These are phyloP conservation scores for Boletus sensibilis DNA, from an alignment of 768 basidiomycete genomes.

Conservation along the genomic window DNA sequence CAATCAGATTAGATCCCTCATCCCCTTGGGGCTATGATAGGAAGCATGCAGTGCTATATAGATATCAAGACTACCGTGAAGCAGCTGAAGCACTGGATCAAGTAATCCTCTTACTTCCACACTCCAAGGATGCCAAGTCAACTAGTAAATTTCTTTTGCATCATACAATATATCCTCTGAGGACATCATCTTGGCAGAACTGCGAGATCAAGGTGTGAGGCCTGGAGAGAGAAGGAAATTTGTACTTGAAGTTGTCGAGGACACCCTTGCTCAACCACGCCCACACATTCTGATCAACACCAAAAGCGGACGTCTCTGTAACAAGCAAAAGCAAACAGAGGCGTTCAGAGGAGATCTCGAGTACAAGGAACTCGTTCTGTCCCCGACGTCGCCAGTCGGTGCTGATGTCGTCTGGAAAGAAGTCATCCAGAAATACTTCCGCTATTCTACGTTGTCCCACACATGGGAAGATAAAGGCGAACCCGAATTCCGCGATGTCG, in stretches of 20 bases:
- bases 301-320: slow-evolving; percentile 12
- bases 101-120: neutral
- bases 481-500: slow-evolving; percentile 3
- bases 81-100: slow-evolving; percentile 15
- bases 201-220: slow-evolving; percentile 6
- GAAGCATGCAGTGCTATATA: slow-evolving; percentile 10
- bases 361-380: slow-evolving; percentile 16
- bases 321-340: slow-evolving; percentile 6
- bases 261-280: neutral
- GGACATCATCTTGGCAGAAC: neutral
- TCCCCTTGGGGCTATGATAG: slow-evolving; percentile 20
- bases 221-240: neutral
- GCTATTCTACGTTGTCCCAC: slow-evolving; percentile 20
- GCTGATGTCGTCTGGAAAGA: neutral
- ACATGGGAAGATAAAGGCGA: slow-evolving; percentile 19
- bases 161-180: neutral
- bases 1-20: slow-evolving; percentile 7
- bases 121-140: slow-evolving; percentile 6
- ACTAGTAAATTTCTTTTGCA: neutral
- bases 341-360: slow-evolving; percentile 8
- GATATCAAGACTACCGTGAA: neutral
- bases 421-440: slow-evolving; percentile 8
- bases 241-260: neutral
- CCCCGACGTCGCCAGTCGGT: neutral
- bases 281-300: slow-evolving; percentile 19